These are phyloP conservation scores for Fusarium domesticum DNA, from an alignment of 2,329 filamentous ascomycete genomes.

Conservation along the genomic window DNA sequence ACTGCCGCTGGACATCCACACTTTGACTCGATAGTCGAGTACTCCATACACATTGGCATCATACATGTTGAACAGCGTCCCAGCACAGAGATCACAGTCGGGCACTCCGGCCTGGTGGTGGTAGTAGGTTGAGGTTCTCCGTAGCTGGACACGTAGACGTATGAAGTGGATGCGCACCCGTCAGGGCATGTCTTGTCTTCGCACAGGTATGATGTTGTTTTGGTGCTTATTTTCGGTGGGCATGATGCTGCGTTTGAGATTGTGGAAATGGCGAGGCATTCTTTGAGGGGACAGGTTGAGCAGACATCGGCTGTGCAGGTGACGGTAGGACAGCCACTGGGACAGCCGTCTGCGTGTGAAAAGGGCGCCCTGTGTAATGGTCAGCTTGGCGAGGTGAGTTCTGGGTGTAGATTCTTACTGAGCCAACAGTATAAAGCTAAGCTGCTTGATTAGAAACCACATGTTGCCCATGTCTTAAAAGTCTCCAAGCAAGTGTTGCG, in stretches of 20 bases:
- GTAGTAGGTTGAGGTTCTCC: conserved; percentile 7
- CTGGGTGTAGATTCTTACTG: background rate
- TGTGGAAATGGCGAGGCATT: conserved; percentile 33
- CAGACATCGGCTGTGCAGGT: conserved; percentile 33
- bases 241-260: conserved; percentile 33
- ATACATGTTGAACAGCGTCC: conserved; percentile 36
- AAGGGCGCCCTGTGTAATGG: conserved; percentile 5
- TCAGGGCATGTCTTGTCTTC: conserved; percentile 17
- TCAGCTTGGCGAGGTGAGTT: background rate
- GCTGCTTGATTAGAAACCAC: background rate
- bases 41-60: conserved; percentile 29
- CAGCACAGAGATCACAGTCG: conserved; percentile 33
- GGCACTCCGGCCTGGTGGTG: conserved; percentile 24
- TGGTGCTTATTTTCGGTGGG: conserved; percentile 28
- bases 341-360: conserved; percentile 4
- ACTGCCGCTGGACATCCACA: conserved; percentile 34
- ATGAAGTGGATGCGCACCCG: conserved; percentile 25
- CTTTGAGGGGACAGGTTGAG: conserved; percentile 32
- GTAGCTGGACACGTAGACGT: conserved; percentile 20
- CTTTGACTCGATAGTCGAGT: conserved; percentile 32
- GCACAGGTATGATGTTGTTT: conserved; percentile 26
- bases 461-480: too few relatives aligned
- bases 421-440: background rate
- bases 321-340: conserved; percentile 33
- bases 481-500: background rate